Base-by-base conservation (phyloP, 73 alveolate genomes). In the Effrenium voratum region DNA sequence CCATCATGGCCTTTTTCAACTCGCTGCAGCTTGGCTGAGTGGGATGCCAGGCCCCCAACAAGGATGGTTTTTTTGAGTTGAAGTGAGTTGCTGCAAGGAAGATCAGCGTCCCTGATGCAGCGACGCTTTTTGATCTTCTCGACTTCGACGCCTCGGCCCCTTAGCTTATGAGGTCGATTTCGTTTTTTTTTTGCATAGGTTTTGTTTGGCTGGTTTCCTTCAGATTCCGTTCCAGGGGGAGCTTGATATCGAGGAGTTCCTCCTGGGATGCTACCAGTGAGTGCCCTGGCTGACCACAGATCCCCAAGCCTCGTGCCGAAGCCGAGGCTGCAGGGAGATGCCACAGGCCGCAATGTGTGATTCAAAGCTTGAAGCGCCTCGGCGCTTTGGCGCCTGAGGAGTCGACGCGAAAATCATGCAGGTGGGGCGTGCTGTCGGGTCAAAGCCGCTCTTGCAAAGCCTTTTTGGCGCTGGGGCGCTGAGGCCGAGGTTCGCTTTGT, bases 51-150 rank as follows among this genome's bases (percentile, higher is more conserved):
- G 45, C 47, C 28, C 28, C 40, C 34, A 28, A 28, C n/a, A 5
- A 28, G 82, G 15, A 4, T 70, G 8, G 15, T 70, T 19, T 70
- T n/a, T 70, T 70, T 43, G 82, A 46, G 47, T 43, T 3, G n/a
- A 19, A 2, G 49, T 70, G 82, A 70, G n/a, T 30, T 22, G 34
- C 36, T 60, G 16, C 44, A 34, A 79, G 90, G 90, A 79, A 79
- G 68, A 43, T 79, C 68, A 79, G 66, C 34, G 66, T 46, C 60
- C 90, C 90, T 0, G 68, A 45, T 46, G 90, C 90, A 4, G 60
- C 90, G n/a, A 79, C 90, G 45, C 90, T 79, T 44, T 79, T 79
- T 38, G 90, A 79, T 46, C 90, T 79, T 55, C 68, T 79, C 6
- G 90, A 79, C 90, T 79, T 79, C 47, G 90, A 79, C 68, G 68